These are phyloP conservation scores for Cicer pinnatifidum DNA, from an alignment of 306 rosid genomes.

Conservation along the genomic window DNA sequence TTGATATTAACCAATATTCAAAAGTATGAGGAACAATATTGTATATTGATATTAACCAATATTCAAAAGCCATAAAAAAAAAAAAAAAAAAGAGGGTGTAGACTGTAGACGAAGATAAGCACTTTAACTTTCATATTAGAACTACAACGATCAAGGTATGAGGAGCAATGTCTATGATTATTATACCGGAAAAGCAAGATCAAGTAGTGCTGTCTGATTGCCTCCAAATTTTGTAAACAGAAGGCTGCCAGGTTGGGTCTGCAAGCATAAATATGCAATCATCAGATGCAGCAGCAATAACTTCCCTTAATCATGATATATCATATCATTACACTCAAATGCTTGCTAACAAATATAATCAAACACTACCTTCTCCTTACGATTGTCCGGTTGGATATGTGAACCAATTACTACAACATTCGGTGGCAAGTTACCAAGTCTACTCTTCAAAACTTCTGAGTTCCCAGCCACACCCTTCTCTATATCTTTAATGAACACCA, in stretches of 20 bases:
- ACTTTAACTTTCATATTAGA: slow-evolving; percentile 15
- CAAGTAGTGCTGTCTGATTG: slow-evolving; percentile 92
- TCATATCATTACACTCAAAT: slow-evolving; percentile 14
- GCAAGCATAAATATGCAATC: slow-evolving; percentile 40
- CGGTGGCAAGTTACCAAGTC: slow-evolving; percentile 73
- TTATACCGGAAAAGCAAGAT: slow-evolving; percentile 96
- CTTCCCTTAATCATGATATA: slow-evolving; percentile 16
- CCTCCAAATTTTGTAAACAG: slow-evolving; percentile 90
- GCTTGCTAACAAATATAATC: slow-evolving; percentile 36
- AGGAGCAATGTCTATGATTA: slow-evolving; percentile 19
- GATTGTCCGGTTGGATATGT: slow-evolving; percentile 79
- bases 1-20: slow-evolving; percentile 8
- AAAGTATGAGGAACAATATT: not conserved
- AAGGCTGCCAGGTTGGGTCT: slow-evolving; percentile 96
- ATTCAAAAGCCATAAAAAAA: slow-evolving; percentile 31
- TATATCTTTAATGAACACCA: slow-evolving; percentile 86
- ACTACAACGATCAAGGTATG: slow-evolving; percentile 25
- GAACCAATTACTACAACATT: slow-evolving; percentile 89
- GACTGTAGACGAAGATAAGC: slow-evolving; percentile 1
- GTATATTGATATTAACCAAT: slow-evolving; percentile 4
- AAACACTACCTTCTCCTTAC: slow-evolving; percentile 83
- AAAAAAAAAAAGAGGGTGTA: too few relatives aligned
- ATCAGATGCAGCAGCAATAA: slow-evolving; percentile 37
- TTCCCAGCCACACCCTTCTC: slow-evolving; percentile 81
- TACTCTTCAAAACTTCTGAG: slow-evolving; percentile 75